Percentiles rank a stretch among this genome's conserved stretches.
Conservation (phyloP, 106 monocot genomes). For the Ottelia alismoides region DNA sequence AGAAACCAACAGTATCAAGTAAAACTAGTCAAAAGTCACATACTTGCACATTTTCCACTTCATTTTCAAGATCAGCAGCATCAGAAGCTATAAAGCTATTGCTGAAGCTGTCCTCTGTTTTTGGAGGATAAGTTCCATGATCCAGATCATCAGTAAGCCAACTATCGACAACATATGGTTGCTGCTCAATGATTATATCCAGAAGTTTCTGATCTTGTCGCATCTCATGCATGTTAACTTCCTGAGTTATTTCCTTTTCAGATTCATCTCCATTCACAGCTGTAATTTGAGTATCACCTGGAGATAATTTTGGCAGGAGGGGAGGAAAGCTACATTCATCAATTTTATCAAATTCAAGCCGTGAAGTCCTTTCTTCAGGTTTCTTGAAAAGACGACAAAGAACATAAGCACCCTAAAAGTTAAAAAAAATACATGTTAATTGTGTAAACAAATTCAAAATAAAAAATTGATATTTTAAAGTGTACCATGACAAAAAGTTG, state of each 20-base stretch:
- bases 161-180: neutral
- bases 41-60: conserved; percentile 19
- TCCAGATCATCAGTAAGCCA: too few species aligned
- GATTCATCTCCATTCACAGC: conserved; percentile 11
- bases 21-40: conserved; percentile 1
- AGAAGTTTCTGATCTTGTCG: conserved; percentile 2
- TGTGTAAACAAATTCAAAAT: too few species aligned
- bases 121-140: neutral
- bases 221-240: conserved; percentile 4
- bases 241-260: conserved; percentile 6
- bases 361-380: conserved; percentile 21
- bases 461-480: too few species aligned
- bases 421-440: too few species aligned
- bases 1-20: too few species aligned
- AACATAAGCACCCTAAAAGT: conserved; percentile 39
- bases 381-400: conserved; percentile 64
- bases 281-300: conserved; percentile 3
- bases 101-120: conserved; percentile 18
- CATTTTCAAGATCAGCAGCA: conserved; percentile 2
- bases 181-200: neutral
- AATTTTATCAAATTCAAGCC: conserved; percentile 9
- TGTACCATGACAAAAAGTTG: too few species aligned
- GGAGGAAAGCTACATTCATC: conserved; percentile 25
- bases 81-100: conserved; percentile 18
- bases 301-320: conserved; percentile 15